A percentile compares a stretch with the other conserved stretches of the same genome.
Evolutionary conservation across 1,139 yeast genomes (phyloP).

Genomic region (Yamadazyma epiphylla): DNA sequence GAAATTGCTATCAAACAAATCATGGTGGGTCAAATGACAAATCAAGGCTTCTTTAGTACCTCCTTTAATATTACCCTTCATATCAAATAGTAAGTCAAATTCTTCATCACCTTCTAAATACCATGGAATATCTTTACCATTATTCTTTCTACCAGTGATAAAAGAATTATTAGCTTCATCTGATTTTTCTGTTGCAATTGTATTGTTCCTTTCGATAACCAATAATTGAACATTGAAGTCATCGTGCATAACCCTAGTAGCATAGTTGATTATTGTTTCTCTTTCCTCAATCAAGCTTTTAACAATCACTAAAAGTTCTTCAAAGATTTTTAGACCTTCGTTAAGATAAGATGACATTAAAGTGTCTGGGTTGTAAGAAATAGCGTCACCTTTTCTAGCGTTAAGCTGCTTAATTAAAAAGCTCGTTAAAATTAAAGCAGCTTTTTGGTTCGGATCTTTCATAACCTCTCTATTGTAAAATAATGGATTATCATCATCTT

Average conservation of each 20-base stretch:
- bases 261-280: conserved; percentile 64
- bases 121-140: conserved; percentile 61
- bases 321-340: conserved; percentile 43
- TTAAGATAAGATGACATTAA: conserved; percentile 43
- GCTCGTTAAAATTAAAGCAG: conserved; percentile 44
- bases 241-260: conserved; percentile 74
- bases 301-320: conserved; percentile 41
- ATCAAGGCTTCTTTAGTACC: conserved; percentile 81
- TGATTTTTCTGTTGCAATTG: conserved; percentile 35
- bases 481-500: conserved; percentile 47
- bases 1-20: conserved; percentile 61
- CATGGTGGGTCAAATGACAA: conserved; percentile 82
- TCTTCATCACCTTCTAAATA: conserved; percentile 77
- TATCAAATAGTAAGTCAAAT: conserved; percentile 65
- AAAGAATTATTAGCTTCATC: conserved; percentile 34
- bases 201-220: conserved; percentile 59
- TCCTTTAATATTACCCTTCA: conserved; percentile 74
- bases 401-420: conserved; percentile 43
- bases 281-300: conserved; percentile 65
- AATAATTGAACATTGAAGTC: conserved; percentile 62
- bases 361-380: conserved; percentile 47
- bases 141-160: conserved; percentile 32
- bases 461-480: conserved; percentile 38
- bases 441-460: conserved; percentile 46
- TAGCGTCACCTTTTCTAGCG: conserved; percentile 37